phyloP scores from a whole-genome alignment of 805 yeast species.

The Candida rishiriensis region DNA sequence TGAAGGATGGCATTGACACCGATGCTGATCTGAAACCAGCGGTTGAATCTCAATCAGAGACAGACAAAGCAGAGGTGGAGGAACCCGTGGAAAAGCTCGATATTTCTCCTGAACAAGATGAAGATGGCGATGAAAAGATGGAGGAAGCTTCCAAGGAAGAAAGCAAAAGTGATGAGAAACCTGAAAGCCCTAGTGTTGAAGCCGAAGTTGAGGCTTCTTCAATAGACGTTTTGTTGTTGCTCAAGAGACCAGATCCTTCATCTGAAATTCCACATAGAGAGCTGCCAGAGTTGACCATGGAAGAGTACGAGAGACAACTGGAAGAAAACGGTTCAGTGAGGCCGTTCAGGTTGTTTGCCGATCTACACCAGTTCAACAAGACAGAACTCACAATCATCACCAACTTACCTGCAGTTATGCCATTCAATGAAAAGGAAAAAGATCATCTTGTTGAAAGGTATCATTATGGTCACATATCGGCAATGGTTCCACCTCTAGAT shows the following conservation, averaged over 20 bases:
- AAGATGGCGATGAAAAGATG: conserved; percentile 8
- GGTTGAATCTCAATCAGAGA: no score
- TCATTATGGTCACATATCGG: conserved; percentile 52
- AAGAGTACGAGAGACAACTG: conserved; percentile 20
- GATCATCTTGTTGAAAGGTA: conserved; percentile 28
- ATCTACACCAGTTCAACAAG: conserved; percentile 37
- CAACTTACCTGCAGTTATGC: conserved; percentile 43
- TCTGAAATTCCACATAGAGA: conserved; percentile 27
- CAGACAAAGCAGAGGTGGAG: no score
- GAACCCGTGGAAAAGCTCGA: no score
- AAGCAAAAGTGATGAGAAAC: neutral
- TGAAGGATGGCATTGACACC: no score
- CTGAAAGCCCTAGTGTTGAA: neutral
- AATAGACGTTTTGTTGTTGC: conserved; percentile 36
- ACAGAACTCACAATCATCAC: conserved; percentile 45
- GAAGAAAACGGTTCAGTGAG: conserved; percentile 6
- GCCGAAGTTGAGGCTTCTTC: conserved; percentile 6
- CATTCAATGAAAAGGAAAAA: conserved; percentile 37
- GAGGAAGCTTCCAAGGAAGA: conserved; percentile 1
- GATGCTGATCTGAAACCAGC: no score
- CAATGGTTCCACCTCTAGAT: conserved; percentile 60
- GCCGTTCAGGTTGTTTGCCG: conserved; percentile 46
- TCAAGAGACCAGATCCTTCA: conserved; percentile 30
- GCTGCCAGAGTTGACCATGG: conserved; percentile 28
- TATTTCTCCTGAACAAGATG: neutral